These are phyloP conservation scores for Tolypocladium amazonense DNA, from an alignment of 2,329 filamentous ascomycete genomes.

Conservation along the genomic window DNA sequence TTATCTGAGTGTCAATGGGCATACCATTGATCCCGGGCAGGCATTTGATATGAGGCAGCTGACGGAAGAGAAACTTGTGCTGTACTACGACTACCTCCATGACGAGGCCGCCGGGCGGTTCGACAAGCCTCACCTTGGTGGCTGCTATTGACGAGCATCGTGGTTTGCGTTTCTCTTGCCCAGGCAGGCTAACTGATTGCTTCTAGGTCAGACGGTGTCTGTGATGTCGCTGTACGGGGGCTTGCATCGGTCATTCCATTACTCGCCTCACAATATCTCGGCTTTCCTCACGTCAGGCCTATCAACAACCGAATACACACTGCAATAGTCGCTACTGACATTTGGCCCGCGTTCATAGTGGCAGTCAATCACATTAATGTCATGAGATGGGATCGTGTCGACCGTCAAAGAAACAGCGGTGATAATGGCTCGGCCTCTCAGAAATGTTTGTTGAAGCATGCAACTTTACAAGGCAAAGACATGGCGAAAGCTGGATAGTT, in stretches of 20 bases:
- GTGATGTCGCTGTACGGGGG: not conserved
- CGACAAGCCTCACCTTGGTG: conserved; percentile 7
- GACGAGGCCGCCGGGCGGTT: conserved; percentile 3
- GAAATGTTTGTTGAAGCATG: not conserved
- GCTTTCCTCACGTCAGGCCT: too few species aligned
- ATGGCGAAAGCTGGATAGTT: not conserved
- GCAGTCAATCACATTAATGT: too few species aligned
- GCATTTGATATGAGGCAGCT: conserved; percentile 25
- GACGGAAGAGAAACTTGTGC: conserved; percentile 21
- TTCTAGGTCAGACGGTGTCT: not conserved
- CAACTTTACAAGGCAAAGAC: not conserved
- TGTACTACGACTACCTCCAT: conserved; percentile 11
- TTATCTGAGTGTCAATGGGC: conserved; percentile 27
- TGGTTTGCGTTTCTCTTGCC: not conserved
- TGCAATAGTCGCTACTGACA: too few species aligned
- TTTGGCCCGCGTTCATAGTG: too few species aligned
- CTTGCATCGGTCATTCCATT: not conserved
- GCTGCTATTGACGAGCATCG: conserved; percentile 6
- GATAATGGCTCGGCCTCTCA: too few species aligned
- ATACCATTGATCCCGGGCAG: conserved; percentile 23
- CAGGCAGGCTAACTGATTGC: too few species aligned
- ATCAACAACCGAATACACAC: too few species aligned
- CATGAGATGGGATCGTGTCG: too few species aligned
- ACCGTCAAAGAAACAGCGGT: too few species aligned
- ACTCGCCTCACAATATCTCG: too few species aligned